Conservation (phyloP, 352 stramenopile species). For the Thalassiosira oceanica region DNA sequence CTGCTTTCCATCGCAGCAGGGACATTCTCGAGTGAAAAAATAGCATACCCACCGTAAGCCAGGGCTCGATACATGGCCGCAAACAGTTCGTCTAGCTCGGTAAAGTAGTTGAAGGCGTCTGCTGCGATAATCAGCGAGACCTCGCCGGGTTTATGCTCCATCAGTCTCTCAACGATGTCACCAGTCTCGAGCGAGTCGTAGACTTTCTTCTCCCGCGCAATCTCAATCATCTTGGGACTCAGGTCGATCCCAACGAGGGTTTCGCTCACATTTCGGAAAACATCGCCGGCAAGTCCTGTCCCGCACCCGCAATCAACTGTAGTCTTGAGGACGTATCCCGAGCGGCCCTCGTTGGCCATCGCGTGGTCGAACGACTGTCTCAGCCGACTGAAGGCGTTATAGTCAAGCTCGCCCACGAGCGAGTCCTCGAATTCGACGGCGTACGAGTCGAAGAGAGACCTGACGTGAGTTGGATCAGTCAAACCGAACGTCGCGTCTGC, state of each 20-base stretch:
- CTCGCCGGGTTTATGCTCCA: slow-evolving; percentile 24
- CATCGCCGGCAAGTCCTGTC: slow-evolving; percentile 68
- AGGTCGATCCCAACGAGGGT: slow-evolving; percentile 69
- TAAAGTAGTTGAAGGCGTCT: slow-evolving; percentile 78
- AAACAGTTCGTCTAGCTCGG: slow-evolving; percentile 69
- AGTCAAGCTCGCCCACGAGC: slow-evolving; percentile 64
- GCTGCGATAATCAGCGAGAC: slow-evolving; percentile 65
- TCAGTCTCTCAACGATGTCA: slow-evolving; percentile 59
- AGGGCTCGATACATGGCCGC: slow-evolving; percentile 55
- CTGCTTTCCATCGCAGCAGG: slow-evolving; percentile 45
- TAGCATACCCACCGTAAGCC: slow-evolving; percentile 42
- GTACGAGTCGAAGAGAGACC: slow-evolving; percentile 73
- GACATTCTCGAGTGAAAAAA: slow-evolving; percentile 75
- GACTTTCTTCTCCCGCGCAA: slow-evolving; percentile 38
- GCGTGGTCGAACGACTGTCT: slow-evolving; percentile 57
- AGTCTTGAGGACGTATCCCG: slow-evolving; percentile 28
- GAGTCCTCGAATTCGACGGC: slow-evolving; percentile 72
- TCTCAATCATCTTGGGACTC: slow-evolving; percentile 60
- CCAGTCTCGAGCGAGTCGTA: slow-evolving; percentile 54
- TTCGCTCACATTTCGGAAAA: slow-evolving; percentile 69
- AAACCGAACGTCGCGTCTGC: slow-evolving; percentile 72
- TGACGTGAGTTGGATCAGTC: slow-evolving; percentile 60
- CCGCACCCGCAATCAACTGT: slow-evolving; percentile 72
- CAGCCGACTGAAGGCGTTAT: slow-evolving; percentile 68
- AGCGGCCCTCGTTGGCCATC: slow-evolving; percentile 21